Evolutionary conservation across 345 rosid species (phyloP).

Genomic region (Euclidium syriacum): DNA sequence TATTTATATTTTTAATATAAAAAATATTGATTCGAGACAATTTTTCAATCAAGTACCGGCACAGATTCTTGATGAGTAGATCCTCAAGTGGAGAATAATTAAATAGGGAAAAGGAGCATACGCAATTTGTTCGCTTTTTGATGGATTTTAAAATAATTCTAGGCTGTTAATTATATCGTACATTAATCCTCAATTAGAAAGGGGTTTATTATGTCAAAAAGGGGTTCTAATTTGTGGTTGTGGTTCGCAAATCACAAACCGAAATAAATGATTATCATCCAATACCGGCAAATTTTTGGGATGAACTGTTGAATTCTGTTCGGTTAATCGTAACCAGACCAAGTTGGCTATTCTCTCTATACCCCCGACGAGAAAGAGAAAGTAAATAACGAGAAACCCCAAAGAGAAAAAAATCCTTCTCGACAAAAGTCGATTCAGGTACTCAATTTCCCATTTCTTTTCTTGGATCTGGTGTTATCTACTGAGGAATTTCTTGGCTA

Average conservation of each 20-base stretch:
- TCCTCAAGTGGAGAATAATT: not conserved
- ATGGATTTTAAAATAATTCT: not conserved
- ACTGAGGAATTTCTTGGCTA: not conserved
- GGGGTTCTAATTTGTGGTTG: not conserved
- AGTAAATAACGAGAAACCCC: conserved; percentile 17
- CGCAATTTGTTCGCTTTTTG: not conserved
- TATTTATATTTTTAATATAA: not conserved
- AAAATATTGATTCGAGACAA: conserved; percentile 10
- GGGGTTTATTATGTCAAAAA: not conserved
- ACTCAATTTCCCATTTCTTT: not conserved
- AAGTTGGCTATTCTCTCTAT: conserved; percentile 7
- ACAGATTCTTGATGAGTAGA: conserved; percentile 17
- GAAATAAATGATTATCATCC: not conserved
- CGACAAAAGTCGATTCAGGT: conserved; percentile 26
- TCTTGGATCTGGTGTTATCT: conserved; percentile 24
- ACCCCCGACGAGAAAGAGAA: conserved; percentile 8
- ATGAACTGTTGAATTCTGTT: not conserved
- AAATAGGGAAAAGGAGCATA: not conserved
- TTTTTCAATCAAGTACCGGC: conserved; percentile 5
- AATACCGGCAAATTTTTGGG: conserved; percentile 3
- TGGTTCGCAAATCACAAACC: conserved; percentile 18
- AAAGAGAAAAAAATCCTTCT: conserved; percentile 14
- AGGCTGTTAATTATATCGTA: not conserved
- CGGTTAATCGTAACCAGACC: conserved; percentile 24
- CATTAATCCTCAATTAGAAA: not conserved